These are phyloP conservation scores for Chlamydomonas sp. DNA, from an alignment of 139 green algal genomes.

Conservation along the genomic window DNA sequence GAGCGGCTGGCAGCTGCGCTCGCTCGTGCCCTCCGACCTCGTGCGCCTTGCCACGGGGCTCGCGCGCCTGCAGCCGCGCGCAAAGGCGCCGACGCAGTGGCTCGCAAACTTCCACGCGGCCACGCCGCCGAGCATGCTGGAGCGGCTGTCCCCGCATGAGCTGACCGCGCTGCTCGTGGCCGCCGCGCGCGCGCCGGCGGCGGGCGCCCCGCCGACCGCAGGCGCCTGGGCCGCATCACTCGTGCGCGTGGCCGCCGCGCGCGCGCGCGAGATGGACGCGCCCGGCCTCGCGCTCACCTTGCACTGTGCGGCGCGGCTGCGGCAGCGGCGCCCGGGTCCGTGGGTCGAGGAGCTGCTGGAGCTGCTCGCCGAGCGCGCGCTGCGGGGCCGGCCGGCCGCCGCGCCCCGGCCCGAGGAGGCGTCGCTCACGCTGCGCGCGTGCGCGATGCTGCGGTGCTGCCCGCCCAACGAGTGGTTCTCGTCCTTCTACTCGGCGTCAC, in stretches of 20 bases:
- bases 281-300: conserved; percentile 16
- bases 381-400: no score
- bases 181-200: no score
- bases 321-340: not conserved
- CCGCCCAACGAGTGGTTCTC: conserved; percentile 2
- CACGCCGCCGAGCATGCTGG: no score
- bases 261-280: conserved; percentile 13
- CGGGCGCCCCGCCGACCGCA: no score
- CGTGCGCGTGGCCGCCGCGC: no score
- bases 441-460: not conserved
- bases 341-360: conserved; percentile 17
- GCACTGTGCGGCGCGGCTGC: conserved; percentile 12
- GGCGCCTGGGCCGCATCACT: no score
- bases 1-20: not conserved
- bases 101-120: no score
- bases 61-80: conserved; percentile 1
- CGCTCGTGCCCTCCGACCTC: not conserved
- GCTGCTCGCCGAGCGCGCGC: no score
- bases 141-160: no score
- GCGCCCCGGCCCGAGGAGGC: conserved; percentile 18
- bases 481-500: not conserved
- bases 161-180: no score
- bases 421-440: conserved; percentile 14
- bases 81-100: no score
- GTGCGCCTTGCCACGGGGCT: not conserved